Conservation (phyloP, 441 rosid species). For the Adansonia gregorii region DNA sequence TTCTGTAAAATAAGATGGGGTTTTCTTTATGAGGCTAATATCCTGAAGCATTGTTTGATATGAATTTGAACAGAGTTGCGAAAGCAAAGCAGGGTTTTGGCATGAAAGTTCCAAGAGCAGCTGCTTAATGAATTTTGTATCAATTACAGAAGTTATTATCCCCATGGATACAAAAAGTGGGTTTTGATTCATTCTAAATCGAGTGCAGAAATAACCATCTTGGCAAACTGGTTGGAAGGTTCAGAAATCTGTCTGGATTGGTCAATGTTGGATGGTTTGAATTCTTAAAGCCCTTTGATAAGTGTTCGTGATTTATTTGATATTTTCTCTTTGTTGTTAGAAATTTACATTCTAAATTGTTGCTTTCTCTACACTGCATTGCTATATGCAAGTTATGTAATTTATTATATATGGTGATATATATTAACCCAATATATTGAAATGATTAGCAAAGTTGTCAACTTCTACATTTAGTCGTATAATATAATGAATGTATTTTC, state of each 20-base stretch:
- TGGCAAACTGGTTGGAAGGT: constrained; percentile 17
- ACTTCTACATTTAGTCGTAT: too few species aligned
- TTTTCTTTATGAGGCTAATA: neutral
- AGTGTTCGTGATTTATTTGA: neutral
- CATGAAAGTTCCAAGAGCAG: constrained; percentile 71
- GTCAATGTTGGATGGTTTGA: neutral
- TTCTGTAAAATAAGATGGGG: neutral
- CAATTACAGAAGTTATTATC: neutral
- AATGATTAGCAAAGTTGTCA: too few species aligned
- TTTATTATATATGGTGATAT: too few species aligned
- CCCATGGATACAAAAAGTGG: neutral
- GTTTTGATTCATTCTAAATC: neutral
- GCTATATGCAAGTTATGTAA: constrained; percentile 20
- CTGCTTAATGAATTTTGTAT: constrained; percentile 37
- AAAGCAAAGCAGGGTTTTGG: constrained; percentile 86
- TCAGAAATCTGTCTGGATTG: constrained; percentile 4
- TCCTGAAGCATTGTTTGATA: constrained; percentile 14
- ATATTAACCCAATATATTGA: too few species aligned
- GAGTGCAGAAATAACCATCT: neutral
- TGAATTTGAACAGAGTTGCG: constrained; percentile 63
- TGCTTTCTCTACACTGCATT: constrained; percentile 1
- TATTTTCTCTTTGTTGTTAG: neutral
- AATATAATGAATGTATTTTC: too few species aligned
- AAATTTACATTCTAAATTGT: neutral
- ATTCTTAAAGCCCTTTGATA: neutral